A percentile compares a stretch with the other conserved stretches of the same genome.
phyloP scores from a whole-genome alignment of 2,329 filamentous ascomycete species.

The Verticillium klebahnii region DNA sequence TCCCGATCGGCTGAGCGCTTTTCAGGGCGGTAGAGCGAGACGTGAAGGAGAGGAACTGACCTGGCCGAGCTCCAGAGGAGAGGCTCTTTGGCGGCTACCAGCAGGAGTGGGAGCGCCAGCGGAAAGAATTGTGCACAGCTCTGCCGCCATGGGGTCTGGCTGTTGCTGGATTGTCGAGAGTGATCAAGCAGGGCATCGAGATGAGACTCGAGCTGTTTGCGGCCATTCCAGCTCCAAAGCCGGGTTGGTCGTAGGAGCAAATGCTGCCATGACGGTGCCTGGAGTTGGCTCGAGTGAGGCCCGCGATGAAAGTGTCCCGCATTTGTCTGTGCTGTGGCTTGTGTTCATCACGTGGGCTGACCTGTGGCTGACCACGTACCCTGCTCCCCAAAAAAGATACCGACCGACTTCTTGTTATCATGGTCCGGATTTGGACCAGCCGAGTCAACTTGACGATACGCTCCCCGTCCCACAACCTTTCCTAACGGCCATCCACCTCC shows the following conservation, averaged over 20 bases:
- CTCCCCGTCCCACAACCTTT: too few relatives aligned
- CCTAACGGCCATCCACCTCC: too few relatives aligned
- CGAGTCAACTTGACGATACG: too few relatives aligned
- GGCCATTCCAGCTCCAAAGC: not conserved
- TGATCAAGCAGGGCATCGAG: not conserved
- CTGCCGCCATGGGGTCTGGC: not conserved
- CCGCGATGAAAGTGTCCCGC: not conserved
- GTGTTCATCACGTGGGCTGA: not conserved
- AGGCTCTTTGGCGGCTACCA: slow-evolving; percentile 11
- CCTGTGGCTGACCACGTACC: not conserved
- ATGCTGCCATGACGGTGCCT: not conserved
- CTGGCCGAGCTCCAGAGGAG: slow-evolving; percentile 9
- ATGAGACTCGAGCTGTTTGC: not conserved
- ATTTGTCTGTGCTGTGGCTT: not conserved
- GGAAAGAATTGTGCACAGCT: not conserved
- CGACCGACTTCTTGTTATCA: too few relatives aligned
- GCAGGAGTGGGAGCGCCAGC: slow-evolving; percentile 2
- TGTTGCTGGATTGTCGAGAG: not conserved
- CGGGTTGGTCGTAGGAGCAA: not conserved
- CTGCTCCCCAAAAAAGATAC: too few relatives aligned
- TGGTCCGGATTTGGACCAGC: too few relatives aligned
- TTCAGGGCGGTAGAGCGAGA: not conserved
- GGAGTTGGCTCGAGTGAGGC: not conserved
- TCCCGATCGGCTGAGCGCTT: slow-evolving; percentile 1
- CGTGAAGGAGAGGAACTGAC: slow-evolving; percentile 6